A percentile compares a stretch with the other conserved stretches of the same genome.
phyloP scores from a whole-genome alignment of 495 filamentous ascomycete genomes.

The Hypoxylon trugodes region DNA sequence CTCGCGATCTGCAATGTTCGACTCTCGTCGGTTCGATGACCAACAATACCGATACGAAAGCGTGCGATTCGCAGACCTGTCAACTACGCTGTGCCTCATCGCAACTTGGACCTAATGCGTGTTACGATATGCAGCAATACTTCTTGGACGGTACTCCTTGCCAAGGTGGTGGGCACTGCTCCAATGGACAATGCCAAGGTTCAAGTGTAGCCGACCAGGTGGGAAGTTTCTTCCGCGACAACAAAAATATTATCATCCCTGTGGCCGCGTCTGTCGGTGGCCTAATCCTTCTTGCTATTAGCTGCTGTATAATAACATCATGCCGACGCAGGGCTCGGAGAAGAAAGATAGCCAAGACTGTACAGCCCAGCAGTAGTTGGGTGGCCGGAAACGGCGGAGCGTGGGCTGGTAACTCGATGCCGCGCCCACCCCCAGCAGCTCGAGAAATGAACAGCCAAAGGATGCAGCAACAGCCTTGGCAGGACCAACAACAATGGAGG shows the following conservation, averaged over 20 bases:
- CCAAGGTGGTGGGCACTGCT: constrained; percentile 79
- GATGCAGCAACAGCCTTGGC: constrained; percentile 35
- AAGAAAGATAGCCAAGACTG: constrained; percentile 33
- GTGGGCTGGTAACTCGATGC: constrained; percentile 8
- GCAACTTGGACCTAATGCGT: constrained; percentile 68
- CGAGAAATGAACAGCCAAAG: constrained; percentile 6
- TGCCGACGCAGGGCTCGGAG: constrained; percentile 55
- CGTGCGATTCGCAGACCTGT: constrained; percentile 79
- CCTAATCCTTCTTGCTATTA: constrained; percentile 68
- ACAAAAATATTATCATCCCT: constrained; percentile 81
- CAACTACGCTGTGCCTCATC: constrained; percentile 78
- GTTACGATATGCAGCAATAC: constrained; percentile 83
- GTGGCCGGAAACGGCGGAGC: constrained; percentile 33
- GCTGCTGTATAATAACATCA: constrained; percentile 65
- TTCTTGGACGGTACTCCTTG: constrained; percentile 95
- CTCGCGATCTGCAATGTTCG: constrained; percentile 88
- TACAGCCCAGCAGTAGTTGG: constrained; percentile 39
- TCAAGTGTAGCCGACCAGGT: constrained; percentile 67
- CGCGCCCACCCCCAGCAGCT: constrained; percentile 21
- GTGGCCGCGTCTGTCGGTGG: constrained; percentile 72
- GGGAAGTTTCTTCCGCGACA: constrained; percentile 70
- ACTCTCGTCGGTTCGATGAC: constrained; percentile 83
- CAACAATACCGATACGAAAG: constrained; percentile 79
- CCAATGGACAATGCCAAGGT: constrained; percentile 76
- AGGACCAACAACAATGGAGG: constrained; percentile 17